Evolutionary conservation across 106 monocot genomes (phyloP).

Genomic region (Gastrodia elata): DNA sequence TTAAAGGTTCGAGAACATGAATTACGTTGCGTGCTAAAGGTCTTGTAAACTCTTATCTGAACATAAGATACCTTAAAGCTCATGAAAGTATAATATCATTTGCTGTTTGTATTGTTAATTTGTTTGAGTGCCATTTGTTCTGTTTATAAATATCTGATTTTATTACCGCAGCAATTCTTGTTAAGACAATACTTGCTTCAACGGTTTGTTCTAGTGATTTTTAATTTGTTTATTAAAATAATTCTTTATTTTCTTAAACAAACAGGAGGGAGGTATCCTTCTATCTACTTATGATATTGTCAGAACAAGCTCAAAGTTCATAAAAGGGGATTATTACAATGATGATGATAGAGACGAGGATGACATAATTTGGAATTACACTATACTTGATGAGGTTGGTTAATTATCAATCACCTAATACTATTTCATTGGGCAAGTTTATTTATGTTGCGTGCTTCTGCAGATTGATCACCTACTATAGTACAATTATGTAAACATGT

Average conservation of each 20-base stretch:
- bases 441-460: too few species aligned
- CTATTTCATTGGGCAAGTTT: too few species aligned
- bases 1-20: constrained; percentile 62
- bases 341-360: constrained; percentile 31
- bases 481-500: background rate
- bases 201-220: background rate
- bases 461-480: too few species aligned
- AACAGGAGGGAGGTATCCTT: constrained; percentile 83
- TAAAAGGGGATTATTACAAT: constrained; percentile 54
- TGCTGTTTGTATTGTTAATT: background rate
- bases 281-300: constrained; percentile 98
- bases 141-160: background rate
- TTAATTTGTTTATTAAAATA: background rate
- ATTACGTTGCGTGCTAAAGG: constrained; percentile 57
- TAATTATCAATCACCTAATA: constrained; percentile 4
- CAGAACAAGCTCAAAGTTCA: constrained; percentile 67
- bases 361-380: constrained; percentile 75
- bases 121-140: background rate
- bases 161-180: background rate
- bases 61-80: background rate
- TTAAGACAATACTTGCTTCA: background rate
- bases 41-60: constrained; percentile 5
- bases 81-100: background rate
- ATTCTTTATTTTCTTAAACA: background rate
- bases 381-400: constrained; percentile 84